Base-by-base conservation (phyloP, 495 filamentous ascomycete species). In the Paragyromitra xinjiangensis region DNA sequence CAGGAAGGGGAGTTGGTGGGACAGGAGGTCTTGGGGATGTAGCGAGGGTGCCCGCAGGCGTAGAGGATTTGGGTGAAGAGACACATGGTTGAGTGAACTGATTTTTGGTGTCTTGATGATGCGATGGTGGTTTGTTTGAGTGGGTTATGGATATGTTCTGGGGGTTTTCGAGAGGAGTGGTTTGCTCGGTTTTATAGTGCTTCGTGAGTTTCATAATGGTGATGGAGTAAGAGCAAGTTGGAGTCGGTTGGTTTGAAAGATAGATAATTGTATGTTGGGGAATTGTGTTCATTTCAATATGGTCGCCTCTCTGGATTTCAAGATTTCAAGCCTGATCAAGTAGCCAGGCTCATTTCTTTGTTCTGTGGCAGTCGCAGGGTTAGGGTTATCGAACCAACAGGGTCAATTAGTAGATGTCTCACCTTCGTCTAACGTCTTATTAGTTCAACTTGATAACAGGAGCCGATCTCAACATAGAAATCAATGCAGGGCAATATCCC, bases 61-160 rank as follows among this genome's bases (percentile, higher is more conserved):
- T 69, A 40, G 1, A 69, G 67, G 26, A 16, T 59, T 29, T 59
- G 53, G 5, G 53, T 69, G 26, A 59, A 69, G 14, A 34, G 40
- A 59, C 67, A 69, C 67, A 69, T 69, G 2, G 26, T 26, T 37
- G 2, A 8, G 22, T 65, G 7, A 22, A 22, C 12, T 4, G 22
- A 3, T 7, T 12, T 12, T 24, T 51, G 48, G 6, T 5, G n/a
- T 51, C 22, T 56, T 26, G 53, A 26, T 16, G 3, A 19, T 51
- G 8, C 7, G 16, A n/a, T n/a, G 19, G 48, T n/a, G 19, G 14
- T n/a, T 51, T 16, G 14, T 51, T 51, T n/a, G 29, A 34, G 29
- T 34, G 29, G 29, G 29, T 51, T n/a, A 51, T n/a, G 1, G 45
- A 16, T 51, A 51, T 51, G 48, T 50, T 50, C 45, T 50, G 45